phyloP scores from a whole-genome alignment of 495 filamentous ascomycete genomes.

The Xylaria intraflava region DNA sequence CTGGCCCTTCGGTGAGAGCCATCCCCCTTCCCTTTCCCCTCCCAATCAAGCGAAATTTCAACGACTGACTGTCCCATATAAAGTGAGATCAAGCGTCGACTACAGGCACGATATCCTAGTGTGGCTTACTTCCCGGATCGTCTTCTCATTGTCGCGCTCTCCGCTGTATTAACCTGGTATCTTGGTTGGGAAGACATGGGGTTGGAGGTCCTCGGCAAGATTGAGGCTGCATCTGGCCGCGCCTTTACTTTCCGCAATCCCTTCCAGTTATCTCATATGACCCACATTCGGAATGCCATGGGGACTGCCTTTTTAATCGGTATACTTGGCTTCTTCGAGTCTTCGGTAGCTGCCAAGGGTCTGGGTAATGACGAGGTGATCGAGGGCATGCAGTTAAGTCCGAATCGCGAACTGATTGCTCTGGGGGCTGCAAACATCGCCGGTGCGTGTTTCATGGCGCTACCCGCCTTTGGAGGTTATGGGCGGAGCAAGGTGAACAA shows the following conservation, averaged over 20 bases:
- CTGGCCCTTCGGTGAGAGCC: constrained; percentile 67
- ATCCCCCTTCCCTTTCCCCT: neutral
- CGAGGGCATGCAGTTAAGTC: constrained; percentile 70
- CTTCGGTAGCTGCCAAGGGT: constrained; percentile 92
- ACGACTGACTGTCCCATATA: constrained; percentile 10
- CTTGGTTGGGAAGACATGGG: constrained; percentile 76
- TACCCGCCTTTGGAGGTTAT: constrained; percentile 95
- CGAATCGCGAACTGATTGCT: constrained; percentile 91
- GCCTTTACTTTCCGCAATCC: constrained; percentile 82
- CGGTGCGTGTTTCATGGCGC: constrained; percentile 82
- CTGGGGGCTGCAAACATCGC: constrained; percentile 84
- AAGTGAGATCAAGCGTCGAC: constrained; percentile 71
- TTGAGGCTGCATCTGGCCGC: constrained; percentile 59
- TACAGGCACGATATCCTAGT: constrained; percentile 72
- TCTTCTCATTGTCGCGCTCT: constrained; percentile 82
- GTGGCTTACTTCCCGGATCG: constrained; percentile 91
- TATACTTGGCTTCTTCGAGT: constrained; percentile 95
- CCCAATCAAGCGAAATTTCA: neutral
- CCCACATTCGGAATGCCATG: constrained; percentile 78
- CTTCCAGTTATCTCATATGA: constrained; percentile 65
- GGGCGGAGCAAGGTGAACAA: constrained; percentile 93
- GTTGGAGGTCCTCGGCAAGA: constrained; percentile 74
- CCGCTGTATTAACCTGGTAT: constrained; percentile 71
- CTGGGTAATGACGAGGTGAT: constrained; percentile 61
- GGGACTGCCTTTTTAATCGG: constrained; percentile 91